A percentile compares a stretch with the other conserved stretches of the same genome.
phyloP scores from a whole-genome alignment of 83 land plant species.

The Larix sibirica region DNA sequence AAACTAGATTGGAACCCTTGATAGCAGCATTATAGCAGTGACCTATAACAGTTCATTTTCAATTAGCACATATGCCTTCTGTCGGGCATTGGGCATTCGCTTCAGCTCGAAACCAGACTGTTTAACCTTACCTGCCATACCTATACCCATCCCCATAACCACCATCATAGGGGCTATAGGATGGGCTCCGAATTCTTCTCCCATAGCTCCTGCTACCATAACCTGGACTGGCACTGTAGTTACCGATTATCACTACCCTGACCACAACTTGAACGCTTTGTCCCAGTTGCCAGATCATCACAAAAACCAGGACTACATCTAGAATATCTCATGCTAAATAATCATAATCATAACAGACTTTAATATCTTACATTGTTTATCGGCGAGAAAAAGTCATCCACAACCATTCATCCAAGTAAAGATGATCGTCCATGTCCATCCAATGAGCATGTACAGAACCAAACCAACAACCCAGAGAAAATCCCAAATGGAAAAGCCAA shows the following conservation, averaged over 20 bases:
- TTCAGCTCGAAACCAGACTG: constrained; percentile 18
- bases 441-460: not conserved
- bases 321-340: constrained; percentile 3
- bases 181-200: constrained; percentile 20
- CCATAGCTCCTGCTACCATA: constrained; percentile 11
- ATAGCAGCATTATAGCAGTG: not conserved
- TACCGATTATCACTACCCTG: not conserved
- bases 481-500: not conserved
- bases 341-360: not conserved
- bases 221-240: constrained; percentile 16
- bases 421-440: not conserved
- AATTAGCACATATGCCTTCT: not conserved
- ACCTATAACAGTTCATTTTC: not conserved
- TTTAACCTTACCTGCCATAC: constrained; percentile 2
- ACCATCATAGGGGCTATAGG: constrained; percentile 5
- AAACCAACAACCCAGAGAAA: not conserved
- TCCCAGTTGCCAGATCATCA: not conserved
- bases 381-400: not conserved
- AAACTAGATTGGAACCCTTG: constrained; percentile 20
- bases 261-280: not conserved
- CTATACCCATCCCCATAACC: constrained; percentile 10
- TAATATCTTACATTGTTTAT: constrained; percentile 9
- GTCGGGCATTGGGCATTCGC: not conserved
- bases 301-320: not conserved
- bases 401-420: not conserved